Evolutionary conservation across 2,329 filamentous ascomycete genomes (phyloP).

Genomic region (Fusarium dimerum): DNA sequence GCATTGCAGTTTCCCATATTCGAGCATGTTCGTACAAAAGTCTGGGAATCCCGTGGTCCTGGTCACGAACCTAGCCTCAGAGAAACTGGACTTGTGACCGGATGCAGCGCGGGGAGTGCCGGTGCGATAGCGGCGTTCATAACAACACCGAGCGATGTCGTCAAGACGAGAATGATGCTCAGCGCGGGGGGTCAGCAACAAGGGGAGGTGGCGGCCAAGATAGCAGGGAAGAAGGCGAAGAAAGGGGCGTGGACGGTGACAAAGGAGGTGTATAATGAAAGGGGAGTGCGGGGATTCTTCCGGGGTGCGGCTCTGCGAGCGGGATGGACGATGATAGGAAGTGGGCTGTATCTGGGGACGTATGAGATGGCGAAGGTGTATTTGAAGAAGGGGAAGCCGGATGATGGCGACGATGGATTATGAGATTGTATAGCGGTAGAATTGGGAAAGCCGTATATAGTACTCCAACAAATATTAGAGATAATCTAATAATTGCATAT

Average conservation of each 20-base stretch:
- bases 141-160: conserved; percentile 87
- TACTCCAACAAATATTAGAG: too few species aligned
- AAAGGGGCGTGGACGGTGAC: conserved; percentile 60
- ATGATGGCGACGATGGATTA: conserved; percentile 34
- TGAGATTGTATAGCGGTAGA: conserved; percentile 10
- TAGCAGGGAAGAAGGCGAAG: conserved; percentile 32
- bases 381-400: conserved; percentile 48
- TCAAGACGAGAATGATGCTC: conserved; percentile 90
- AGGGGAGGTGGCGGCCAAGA: conserved; percentile 17
- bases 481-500: too few species aligned
- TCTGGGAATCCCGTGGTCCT: conserved; percentile 44
- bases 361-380: conserved; percentile 80
- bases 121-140: conserved; percentile 74
- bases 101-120: conserved; percentile 70
- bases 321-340: conserved; percentile 80
- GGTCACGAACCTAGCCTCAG: conserved; percentile 41
- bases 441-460: too few species aligned
- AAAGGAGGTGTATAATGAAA: conserved; percentile 63
- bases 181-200: conserved; percentile 45
- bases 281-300: conserved; percentile 74
- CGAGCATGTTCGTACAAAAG: conserved; percentile 63
- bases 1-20: conserved; percentile 88
- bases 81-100: conserved; percentile 72
- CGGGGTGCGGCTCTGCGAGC: conserved; percentile 72
- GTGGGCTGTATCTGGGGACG: conserved; percentile 80